Conservation (phyloP, 768 basidiomycete genomes). For the Hebeloma cylindrosporum region DNA sequence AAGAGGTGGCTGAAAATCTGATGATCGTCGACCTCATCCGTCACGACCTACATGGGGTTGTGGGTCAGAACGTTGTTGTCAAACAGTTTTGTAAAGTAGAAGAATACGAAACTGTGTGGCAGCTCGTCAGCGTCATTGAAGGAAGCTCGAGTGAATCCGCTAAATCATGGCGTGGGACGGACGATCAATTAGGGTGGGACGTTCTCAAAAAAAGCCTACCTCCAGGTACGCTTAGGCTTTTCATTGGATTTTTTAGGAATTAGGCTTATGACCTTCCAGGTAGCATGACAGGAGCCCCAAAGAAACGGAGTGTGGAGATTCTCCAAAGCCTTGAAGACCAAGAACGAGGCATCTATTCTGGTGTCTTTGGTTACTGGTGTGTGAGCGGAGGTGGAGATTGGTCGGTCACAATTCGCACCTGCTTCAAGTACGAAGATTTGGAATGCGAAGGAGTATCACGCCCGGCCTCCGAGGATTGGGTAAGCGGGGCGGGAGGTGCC, state of each 20-base stretch:
- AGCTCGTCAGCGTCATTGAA: conserved; percentile 91
- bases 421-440: conserved; percentile 77
- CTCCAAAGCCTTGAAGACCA: conserved; percentile 74
- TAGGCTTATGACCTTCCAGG: conserved; percentile 43
- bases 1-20: conserved; percentile 95
- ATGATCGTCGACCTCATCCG: conserved; percentile 98
- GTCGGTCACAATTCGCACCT: conserved; percentile 92
- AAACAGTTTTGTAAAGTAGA: conserved; percentile 86
- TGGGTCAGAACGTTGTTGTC: conserved; percentile 81
- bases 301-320: conserved; percentile 90
- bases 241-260: background rate
- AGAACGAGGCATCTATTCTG: conserved; percentile 83
- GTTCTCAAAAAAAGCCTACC: conserved; percentile 79
- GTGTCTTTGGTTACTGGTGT: conserved; percentile 91
- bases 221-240: conserved; percentile 55
- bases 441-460: conserved; percentile 15
- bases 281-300: conserved; percentile 97
- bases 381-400: conserved; percentile 89
- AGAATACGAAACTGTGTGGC: conserved; percentile 93
- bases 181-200: conserved; percentile 70
- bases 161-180: conserved; percentile 28
- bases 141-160: conserved; percentile 49
- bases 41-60: conserved; percentile 83
- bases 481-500: conserved; percentile 91
- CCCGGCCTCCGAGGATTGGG: conserved; percentile 55